Base-by-base conservation (phyloP, 2,329 filamentous ascomycete species). In the Coniochaeta prunicola region DNA sequence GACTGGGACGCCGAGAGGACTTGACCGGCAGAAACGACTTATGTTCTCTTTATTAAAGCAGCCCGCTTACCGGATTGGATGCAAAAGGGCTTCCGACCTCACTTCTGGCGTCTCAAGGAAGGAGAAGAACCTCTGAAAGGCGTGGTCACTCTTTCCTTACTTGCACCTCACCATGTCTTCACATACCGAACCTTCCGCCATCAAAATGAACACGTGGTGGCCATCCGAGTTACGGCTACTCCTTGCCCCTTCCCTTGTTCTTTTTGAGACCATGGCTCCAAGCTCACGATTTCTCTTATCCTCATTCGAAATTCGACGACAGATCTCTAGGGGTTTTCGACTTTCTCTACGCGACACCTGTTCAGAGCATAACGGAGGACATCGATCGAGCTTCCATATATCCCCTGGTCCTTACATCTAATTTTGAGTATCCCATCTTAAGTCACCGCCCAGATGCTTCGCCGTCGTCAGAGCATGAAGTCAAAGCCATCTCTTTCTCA, bases 401-500 rank as follows among this genome's bases (percentile, higher is more conserved):
- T 12, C 4, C 21, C 26, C 21, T 21, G 40, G 19, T n/a, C n/a
- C n/a, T n/a, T 34, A 34, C 33, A 8, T 34, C 33, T 15, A 34
- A 34, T 34, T 34, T n/a, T n/a, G n/a, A n/a, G n/a, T n/a, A n/a
- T n/a, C n/a, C n/a, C n/a, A n/a, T n/a, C n/a, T n/a, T n/a, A n/a
- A n/a, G n/a, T n/a, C n/a, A n/a, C n/a, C n/a, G n/a, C n/a, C n/a
- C n/a, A 26, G 45, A 50, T 50, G 45, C 24, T 50, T 28, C 45
- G 24, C 45, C 45, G 30, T 50, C 45, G 76, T 36, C 81, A 78
- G 60, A 82, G 76, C 65, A 72, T 71, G 61, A 80, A 73, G 66
- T 73, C 69, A 64, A 76, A 67, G 64, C 71, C 65, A 66, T 75
- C 68, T 66, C 72, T 83, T 26, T 69, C 72, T 64, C 78, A 77